These are phyloP conservation scores for Quercus engelmannii DNA, from an alignment of 306 rosid species.

Conservation along the genomic window DNA sequence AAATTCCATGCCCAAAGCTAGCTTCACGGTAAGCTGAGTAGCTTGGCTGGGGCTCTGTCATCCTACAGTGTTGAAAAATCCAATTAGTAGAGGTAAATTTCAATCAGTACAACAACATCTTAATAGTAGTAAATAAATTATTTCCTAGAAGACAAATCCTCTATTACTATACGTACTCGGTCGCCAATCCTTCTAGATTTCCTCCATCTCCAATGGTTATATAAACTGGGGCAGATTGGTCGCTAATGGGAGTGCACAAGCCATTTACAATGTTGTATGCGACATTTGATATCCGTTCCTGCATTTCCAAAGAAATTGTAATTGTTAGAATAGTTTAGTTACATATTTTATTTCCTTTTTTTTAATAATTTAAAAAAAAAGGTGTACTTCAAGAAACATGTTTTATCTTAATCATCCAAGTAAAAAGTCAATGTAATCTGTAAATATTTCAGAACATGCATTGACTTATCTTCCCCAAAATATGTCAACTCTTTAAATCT, in stretches of 20 bases:
- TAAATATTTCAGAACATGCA: not conserved
- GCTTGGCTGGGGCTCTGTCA: conserved; percentile 79
- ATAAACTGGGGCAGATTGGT: conserved; percentile 60
- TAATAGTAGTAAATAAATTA: no score
- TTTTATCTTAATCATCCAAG: not conserved
- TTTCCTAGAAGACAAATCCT: not conserved
- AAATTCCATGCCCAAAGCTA: conserved; percentile 71
- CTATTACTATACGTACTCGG: conserved; percentile 35
- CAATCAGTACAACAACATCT: not conserved
- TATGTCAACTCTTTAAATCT: not conserved
- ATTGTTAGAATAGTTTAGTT: not conserved
- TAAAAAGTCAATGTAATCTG: not conserved
- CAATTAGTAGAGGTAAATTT: not conserved
- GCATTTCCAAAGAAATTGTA: conserved; percentile 14
- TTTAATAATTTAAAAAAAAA: not conserved
- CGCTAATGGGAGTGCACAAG: conserved; percentile 40
- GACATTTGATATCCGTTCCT: conserved; percentile 65
- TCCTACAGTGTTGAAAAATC: conserved; percentile 29
- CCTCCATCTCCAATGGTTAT: conserved; percentile 89
- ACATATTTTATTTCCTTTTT: not conserved
- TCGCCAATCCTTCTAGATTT: conserved; percentile 67
- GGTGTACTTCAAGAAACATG: not conserved
- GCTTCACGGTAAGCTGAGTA: conserved; percentile 75
- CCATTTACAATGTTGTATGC: conserved; percentile 56
- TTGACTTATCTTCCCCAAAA: not conserved